Evolutionary conservation across 768 basidiomycete species (phyloP).

Genomic region (Amanita muscaria): DNA sequence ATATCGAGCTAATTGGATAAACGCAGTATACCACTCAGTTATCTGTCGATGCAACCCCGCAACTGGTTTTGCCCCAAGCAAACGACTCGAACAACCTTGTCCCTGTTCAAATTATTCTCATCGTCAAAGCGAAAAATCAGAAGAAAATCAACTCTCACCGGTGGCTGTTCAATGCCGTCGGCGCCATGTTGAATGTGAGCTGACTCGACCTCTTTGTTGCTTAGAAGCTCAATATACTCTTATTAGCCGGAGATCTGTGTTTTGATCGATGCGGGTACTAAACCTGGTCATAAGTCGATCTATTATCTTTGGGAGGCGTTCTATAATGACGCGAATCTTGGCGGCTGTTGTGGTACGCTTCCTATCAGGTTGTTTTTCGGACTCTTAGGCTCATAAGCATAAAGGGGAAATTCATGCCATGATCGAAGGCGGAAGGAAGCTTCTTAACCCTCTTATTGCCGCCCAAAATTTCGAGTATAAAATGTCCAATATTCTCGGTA

Average conservation of each 20-base stretch:
- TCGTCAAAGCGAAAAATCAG: constrained; percentile 89
- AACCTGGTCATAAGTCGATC: constrained; percentile 92
- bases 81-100: constrained; percentile 90
- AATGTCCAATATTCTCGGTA: constrained; percentile 93
- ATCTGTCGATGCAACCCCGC: constrained; percentile 84
- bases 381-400: constrained; percentile 2
- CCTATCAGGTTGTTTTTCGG: neutral
- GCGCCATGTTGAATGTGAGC: constrained; percentile 63
- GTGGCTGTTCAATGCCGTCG: constrained; percentile 94
- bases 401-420: constrained; percentile 85
- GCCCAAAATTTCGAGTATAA: constrained; percentile 98
- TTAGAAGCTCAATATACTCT: neutral
- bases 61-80: constrained; percentile 82
- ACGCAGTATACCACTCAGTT: constrained; percentile 93
- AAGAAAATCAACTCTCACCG: constrained; percentile 96
- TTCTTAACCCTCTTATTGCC: constrained; percentile 86
- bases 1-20: no score
- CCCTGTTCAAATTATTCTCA: constrained; percentile 86
- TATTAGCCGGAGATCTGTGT: constrained; percentile 82
- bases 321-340: constrained; percentile 69
- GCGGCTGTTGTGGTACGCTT: constrained; percentile 71
- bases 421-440: constrained; percentile 88
- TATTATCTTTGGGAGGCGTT: constrained; percentile 94
- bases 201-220: constrained; percentile 1
- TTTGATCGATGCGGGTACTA: constrained; percentile 91